Conservation (phyloP, 2,329 filamentous ascomycete species). For the Fusarium anthophilum region DNA sequence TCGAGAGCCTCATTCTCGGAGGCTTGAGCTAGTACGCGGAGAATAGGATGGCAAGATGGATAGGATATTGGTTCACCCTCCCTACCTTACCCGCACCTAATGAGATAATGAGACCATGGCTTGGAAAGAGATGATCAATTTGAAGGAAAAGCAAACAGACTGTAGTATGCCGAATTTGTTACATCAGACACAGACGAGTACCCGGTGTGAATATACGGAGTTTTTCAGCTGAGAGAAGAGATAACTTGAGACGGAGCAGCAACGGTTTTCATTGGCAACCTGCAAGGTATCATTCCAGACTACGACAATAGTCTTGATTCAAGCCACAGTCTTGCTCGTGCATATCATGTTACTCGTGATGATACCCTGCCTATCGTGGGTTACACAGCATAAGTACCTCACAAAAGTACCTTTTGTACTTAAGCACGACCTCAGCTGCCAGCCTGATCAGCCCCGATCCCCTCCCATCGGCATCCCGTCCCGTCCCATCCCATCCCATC, state of each 20-base stretch:
- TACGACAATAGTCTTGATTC: neutral
- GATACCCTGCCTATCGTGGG: neutral
- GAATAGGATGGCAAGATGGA: neutral
- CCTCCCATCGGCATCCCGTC: neutral
- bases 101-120: neutral
- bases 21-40: neutral
- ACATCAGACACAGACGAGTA: neutral
- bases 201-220: neutral
- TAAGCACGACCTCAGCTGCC: neutral
- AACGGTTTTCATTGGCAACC: neutral
- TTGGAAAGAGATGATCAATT: neutral
- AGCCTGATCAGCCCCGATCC: neutral
- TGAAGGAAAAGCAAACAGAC: neutral
- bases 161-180: neutral
- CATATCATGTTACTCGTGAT: neutral
- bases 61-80: neutral
- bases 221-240: neutral
- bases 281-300: neutral
- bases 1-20: neutral
- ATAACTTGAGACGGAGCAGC: neutral
- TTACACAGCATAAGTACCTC: neutral
- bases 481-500: neutral
- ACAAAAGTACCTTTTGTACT: neutral
- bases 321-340: neutral
- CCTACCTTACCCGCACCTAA: neutral